A percentile compares a stretch with the other conserved stretches of the same genome.
Evolutionary conservation across 179 eudicot genomes (phyloP).

Genomic region (Spinacia oleracea): DNA sequence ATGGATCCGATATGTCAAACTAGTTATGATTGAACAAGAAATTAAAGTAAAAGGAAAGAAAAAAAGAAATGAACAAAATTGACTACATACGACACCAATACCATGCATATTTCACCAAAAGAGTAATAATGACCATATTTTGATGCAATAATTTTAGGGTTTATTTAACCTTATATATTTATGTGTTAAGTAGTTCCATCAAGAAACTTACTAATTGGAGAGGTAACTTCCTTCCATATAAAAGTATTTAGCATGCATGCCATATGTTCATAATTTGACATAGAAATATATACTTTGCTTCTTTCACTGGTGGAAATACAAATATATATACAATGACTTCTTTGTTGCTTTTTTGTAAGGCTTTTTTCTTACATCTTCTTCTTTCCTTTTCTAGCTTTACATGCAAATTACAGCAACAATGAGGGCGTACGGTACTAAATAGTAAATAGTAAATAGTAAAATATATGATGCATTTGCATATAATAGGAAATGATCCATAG

Average conservation of each 20-base stretch:
- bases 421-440: too few species aligned
- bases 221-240: not conserved
- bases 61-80: not conserved
- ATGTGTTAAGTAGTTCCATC: not conserved
- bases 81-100: not conserved
- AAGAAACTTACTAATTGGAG: not conserved
- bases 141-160: not conserved
- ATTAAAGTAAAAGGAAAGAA: not conserved
- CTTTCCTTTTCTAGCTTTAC: conserved; percentile 3
- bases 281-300: not conserved
- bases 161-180: not conserved
- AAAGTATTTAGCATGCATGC: not conserved
- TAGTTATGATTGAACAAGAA: too few species aligned
- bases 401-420: too few species aligned
- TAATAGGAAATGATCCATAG: too few species aligned
- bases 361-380: not conserved
- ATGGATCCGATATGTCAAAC: too few species aligned
- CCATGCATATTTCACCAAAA: not conserved
- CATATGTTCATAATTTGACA: not conserved
- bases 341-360: not conserved
- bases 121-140: not conserved
- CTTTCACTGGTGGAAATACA: not conserved
- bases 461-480: too few species aligned
- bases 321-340: not conserved
- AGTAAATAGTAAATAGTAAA: too few species aligned